Percentiles rank a stretch among this genome's conserved stretches.
Conservation (phyloP, 192 early-diverging fungal species). For the Linnemannia elongata region DNA sequence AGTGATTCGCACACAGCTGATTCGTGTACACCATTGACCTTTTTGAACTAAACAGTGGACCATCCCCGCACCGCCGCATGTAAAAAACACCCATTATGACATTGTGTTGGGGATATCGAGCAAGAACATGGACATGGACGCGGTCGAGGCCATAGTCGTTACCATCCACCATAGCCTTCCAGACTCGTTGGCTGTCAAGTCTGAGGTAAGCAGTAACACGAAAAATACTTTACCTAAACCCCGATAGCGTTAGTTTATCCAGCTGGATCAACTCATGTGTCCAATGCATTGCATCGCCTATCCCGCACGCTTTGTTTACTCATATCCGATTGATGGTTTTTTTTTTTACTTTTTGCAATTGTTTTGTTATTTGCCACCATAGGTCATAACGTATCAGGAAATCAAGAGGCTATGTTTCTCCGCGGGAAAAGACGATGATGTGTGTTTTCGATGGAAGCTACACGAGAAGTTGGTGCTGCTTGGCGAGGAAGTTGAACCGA, state of each 20-base stretch:
- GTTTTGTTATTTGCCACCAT: background rate
- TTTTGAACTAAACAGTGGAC: background rate
- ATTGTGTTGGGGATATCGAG: background rate
- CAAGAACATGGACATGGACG: background rate
- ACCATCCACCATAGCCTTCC: background rate
- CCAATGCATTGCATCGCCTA: background rate
- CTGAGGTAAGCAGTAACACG: background rate
- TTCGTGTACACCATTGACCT: too few relatives aligned
- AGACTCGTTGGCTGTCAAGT: background rate
- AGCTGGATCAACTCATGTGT: background rate
- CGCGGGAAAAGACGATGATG: background rate
- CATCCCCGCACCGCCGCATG: background rate
- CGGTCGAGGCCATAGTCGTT: background rate
- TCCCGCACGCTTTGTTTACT: background rate
- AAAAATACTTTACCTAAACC: too few relatives aligned
- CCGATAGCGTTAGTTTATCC: too few relatives aligned
- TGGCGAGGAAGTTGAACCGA: background rate
- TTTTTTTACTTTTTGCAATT: background rate
- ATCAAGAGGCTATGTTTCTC: background rate
- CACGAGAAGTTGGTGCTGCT: background rate
- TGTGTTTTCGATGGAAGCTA: background rate
- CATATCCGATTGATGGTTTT: background rate
- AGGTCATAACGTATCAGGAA: background rate
- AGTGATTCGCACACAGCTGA: background rate
- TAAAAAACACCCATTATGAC: background rate